Conservation (phyloP, 2,329 filamentous ascomycete species). For the Xylaria sp. region DNA sequence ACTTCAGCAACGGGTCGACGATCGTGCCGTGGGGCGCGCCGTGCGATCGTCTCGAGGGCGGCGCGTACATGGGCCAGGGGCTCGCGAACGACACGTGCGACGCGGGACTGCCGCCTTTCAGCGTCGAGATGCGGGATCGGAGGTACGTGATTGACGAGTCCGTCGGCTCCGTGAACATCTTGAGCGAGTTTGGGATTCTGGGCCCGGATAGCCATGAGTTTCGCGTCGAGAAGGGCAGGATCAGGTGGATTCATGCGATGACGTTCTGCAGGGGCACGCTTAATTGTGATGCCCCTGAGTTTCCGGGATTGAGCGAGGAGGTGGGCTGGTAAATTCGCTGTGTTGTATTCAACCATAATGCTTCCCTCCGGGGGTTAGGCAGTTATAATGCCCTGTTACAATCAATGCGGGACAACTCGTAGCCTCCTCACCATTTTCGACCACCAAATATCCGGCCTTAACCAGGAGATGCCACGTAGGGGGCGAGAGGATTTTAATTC, state of each 20-base stretch:
- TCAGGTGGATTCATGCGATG: conserved; percentile 39
- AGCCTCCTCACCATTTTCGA: background rate
- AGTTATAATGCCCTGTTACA: no score
- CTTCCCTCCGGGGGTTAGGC: background rate
- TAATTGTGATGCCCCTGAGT: conserved; percentile 32
- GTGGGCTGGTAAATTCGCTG: conserved; percentile 28
- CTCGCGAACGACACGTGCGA: conserved; percentile 45
- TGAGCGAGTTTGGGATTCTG: conserved; percentile 37
- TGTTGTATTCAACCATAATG: background rate
- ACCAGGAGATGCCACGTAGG: no score
- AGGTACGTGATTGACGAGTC: conserved; percentile 38
- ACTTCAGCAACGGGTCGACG: conserved; percentile 44
- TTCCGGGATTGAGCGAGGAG: conserved; percentile 33
- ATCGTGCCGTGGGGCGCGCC: conserved; percentile 50
- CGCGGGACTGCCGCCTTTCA: conserved; percentile 33
- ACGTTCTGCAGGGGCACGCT: conserved; percentile 31
- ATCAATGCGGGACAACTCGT: background rate
- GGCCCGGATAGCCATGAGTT: conserved; percentile 39
- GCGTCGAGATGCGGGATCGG: conserved; percentile 34
- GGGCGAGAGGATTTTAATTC: no score
- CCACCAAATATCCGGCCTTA: no score
- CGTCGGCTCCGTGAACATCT: conserved; percentile 30
- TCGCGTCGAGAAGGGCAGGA: conserved; percentile 32
- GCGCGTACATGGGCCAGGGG: conserved; percentile 43
- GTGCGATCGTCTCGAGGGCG: conserved; percentile 48